Evolutionary conservation across 1,139 yeast species (phyloP).

Genomic region (Protomyces gravidus): DNA sequence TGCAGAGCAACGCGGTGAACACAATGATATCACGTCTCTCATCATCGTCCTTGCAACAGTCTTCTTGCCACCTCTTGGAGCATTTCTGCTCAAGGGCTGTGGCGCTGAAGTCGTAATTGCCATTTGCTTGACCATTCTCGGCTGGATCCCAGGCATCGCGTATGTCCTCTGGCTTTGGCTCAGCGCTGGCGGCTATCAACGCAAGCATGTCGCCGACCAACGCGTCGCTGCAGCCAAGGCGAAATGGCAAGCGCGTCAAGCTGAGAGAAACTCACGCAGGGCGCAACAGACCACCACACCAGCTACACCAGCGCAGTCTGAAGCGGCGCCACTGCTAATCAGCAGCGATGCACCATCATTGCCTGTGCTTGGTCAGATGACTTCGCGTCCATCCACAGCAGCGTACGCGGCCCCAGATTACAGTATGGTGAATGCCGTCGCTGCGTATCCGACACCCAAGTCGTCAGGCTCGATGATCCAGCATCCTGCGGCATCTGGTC

Average conservation of each 20-base stretch:
- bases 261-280: background rate
- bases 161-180: slow-evolving; percentile 31
- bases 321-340: background rate
- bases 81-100: slow-evolving; percentile 33
- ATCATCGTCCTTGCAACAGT: slow-evolving; percentile 15
- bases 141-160: slow-evolving; percentile 33
- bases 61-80: slow-evolving; percentile 34
- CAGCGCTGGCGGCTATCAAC: slow-evolving; percentile 5
- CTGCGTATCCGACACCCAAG: background rate
- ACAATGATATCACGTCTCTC: slow-evolving; percentile 5
- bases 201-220: background rate
- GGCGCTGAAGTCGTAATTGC: slow-evolving; percentile 34
- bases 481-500: background rate
- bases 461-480: background rate
- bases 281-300: background rate
- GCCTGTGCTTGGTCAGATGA: background rate
- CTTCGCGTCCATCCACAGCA: background rate
- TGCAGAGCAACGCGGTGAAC: background rate
- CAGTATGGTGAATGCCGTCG: background rate
- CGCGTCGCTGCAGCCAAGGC: slow-evolving; percentile 5
- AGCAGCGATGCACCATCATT: background rate
- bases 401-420: background rate
- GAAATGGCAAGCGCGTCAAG: background rate
- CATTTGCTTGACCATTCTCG: slow-evolving; percentile 33
- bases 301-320: background rate